A percentile compares a stretch with the other conserved stretches of the same genome.
Conservation (phyloP, 2,329 filamentous ascomycete species). For the Akanthomyces muscarius region DNA sequence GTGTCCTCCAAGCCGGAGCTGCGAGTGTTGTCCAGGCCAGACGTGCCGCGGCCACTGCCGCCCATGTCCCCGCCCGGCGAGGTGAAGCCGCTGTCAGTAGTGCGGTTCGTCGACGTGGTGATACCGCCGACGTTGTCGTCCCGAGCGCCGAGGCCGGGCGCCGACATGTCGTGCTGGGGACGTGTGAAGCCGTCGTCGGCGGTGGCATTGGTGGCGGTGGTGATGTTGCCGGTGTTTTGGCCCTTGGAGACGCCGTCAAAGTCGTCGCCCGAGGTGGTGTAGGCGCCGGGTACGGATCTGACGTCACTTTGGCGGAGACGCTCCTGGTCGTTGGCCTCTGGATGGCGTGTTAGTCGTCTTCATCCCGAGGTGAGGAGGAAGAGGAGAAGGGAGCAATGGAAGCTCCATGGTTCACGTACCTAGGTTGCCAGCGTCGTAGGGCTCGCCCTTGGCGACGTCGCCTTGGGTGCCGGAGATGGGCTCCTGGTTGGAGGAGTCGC, state of each 20-base stretch:
- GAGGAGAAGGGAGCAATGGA: neutral
- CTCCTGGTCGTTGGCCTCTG: neutral
- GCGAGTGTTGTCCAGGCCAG: neutral
- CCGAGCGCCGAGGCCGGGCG: neutral
- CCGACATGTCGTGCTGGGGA: neutral
- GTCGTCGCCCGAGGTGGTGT: neutral
- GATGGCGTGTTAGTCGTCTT: neutral
- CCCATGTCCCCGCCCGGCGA: conserved; percentile 7
- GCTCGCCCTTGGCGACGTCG: conserved; percentile 63
- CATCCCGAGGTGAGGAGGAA: no score
- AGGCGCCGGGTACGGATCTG: neutral
- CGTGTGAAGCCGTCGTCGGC: conserved; percentile 3
- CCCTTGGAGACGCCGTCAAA: neutral
- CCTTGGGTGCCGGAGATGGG: conserved; percentile 69
- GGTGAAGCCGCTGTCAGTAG: conserved; percentile 8
- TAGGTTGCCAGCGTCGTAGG: conserved; percentile 76
- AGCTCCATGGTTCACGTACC: conserved; percentile 34
- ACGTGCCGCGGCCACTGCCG: neutral
- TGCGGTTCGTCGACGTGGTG: conserved; percentile 11
- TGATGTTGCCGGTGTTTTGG: conserved; percentile 10
- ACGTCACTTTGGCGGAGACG: conserved; percentile 28
- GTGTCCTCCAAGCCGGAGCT: neutral
- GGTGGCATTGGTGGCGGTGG: conserved; percentile 8
- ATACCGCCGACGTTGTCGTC: neutral
- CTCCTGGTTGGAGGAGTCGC: conserved; percentile 46